phyloP scores from a whole-genome alignment of 768 basidiomycete species.

The Hygrocybe coccinea region DNA sequence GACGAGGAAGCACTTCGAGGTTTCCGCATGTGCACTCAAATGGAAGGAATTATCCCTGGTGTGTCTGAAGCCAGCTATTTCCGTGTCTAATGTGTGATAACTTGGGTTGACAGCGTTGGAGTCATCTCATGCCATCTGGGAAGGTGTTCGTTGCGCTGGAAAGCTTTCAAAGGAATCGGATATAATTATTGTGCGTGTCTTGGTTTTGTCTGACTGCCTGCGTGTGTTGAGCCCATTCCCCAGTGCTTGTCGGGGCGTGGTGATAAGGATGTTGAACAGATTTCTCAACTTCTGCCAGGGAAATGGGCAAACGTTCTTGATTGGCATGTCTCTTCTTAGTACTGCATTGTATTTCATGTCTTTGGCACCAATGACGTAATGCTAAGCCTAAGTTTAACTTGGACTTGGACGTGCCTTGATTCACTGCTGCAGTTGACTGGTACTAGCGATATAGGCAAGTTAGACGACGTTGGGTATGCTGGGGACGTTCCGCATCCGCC shows the following conservation, averaged over 20 bases:
- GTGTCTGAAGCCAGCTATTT: constrained; percentile 17
- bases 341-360: not conserved
- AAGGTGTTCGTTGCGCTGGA: constrained; percentile 79
- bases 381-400: not conserved
- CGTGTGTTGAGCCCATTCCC: not conserved
- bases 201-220: not conserved
- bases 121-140: constrained; percentile 95
- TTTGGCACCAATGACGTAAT: constrained; percentile 1
- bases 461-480: not conserved
- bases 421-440: too few relatives aligned
- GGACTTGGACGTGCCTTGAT: too few relatives aligned
- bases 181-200: constrained; percentile 76
- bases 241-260: constrained; percentile 93
- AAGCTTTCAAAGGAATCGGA: constrained; percentile 79
- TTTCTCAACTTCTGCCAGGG: constrained; percentile 79
- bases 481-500: not conserved
- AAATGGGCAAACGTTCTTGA: constrained; percentile 93
- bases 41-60: constrained; percentile 97
- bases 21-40: constrained; percentile 85
- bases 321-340: constrained; percentile 64
- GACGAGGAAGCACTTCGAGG: constrained; percentile 92
- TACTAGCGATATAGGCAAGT: too few relatives aligned
- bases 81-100: not conserved
- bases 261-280: constrained; percentile 97
- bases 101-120: constrained; percentile 62